Evolutionary conservation across 352 stramenopile species (phyloP).

Genomic region (Thraustochytrium sp.): DNA sequence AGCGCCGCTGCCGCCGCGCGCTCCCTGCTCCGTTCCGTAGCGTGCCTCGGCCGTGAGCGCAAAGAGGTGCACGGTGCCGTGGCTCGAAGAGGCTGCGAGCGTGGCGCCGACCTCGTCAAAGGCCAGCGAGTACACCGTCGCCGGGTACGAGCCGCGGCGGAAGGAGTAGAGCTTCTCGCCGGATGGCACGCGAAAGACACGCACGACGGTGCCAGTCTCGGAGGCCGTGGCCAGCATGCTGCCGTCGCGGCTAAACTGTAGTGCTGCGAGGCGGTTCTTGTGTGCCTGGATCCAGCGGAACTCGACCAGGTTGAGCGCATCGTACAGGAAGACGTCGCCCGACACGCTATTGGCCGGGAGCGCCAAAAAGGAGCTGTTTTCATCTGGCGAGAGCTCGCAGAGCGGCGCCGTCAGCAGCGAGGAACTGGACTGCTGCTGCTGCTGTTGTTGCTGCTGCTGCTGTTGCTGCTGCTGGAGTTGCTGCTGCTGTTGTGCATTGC

Average conservation of each 20-base stretch:
- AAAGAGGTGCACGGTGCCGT: slow-evolving; percentile 54
- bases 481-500: background rate
- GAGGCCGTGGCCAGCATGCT: slow-evolving; percentile 78
- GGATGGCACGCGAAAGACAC: slow-evolving; percentile 52
- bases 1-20: background rate
- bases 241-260: slow-evolving; percentile 75
- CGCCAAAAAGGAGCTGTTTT: slow-evolving; percentile 68
- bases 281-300: slow-evolving; percentile 81
- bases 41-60: slow-evolving; percentile 35
- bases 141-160: slow-evolving; percentile 34
- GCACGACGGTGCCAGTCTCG: slow-evolving; percentile 66
- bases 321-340: slow-evolving; percentile 80
- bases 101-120: slow-evolving; percentile 51
- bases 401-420: slow-evolving; percentile 56
- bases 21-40: background rate
- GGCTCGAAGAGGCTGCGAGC: slow-evolving; percentile 51
- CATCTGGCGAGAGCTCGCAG: slow-evolving; percentile 71
- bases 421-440: background rate
- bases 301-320: slow-evolving; percentile 80
- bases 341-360: slow-evolving; percentile 70
- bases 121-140: slow-evolving; percentile 52
- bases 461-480: no score
- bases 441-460: background rate
- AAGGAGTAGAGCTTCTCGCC: slow-evolving; percentile 47
- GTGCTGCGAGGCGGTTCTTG: slow-evolving; percentile 69